These are phyloP conservation scores for Trypanosoma avium DNA, from an alignment of 208 protist species.

Conservation along the genomic window DNA sequence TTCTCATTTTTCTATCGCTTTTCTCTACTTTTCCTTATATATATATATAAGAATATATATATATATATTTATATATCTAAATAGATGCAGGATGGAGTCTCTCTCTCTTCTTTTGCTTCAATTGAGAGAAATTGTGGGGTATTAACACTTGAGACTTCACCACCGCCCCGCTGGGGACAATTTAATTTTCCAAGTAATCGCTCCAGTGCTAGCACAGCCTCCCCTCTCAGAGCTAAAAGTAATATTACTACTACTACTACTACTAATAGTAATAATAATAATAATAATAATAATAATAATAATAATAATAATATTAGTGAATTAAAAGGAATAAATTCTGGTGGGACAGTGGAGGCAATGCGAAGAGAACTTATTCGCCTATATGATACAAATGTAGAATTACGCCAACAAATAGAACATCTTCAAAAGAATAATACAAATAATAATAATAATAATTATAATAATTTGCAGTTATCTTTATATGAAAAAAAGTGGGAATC, in stretches of 20 bases:
- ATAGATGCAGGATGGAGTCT: no score
- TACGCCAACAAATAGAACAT: constrained; percentile 3
- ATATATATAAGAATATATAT: no score
- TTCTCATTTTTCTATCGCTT: no score
- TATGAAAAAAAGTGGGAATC: background rate
- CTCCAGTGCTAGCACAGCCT: constrained; percentile 17
- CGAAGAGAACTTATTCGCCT: constrained; percentile 18
- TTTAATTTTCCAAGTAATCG: constrained; percentile 28
- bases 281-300: no score
- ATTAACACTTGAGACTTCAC: constrained; percentile 1
- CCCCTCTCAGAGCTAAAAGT: no score
- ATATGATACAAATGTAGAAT: constrained; percentile 16
- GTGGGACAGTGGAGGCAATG: constrained; percentile 2
- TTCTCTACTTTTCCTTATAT: no score
- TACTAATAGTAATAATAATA: background rate
- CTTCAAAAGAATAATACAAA: background rate
- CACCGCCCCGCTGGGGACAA: background rate
- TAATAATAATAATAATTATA: no score
- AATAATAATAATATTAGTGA: no score
- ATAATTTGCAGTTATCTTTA: background rate
- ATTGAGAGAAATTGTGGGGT: no score
- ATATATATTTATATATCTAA: no score
- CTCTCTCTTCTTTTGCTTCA: no score
- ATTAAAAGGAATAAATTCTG: no score
- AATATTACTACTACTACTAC: constrained; percentile 14